Evolutionary conservation across 1,284 basidiomycete species (phyloP).

Genomic region (Puccinia hordei): DNA sequence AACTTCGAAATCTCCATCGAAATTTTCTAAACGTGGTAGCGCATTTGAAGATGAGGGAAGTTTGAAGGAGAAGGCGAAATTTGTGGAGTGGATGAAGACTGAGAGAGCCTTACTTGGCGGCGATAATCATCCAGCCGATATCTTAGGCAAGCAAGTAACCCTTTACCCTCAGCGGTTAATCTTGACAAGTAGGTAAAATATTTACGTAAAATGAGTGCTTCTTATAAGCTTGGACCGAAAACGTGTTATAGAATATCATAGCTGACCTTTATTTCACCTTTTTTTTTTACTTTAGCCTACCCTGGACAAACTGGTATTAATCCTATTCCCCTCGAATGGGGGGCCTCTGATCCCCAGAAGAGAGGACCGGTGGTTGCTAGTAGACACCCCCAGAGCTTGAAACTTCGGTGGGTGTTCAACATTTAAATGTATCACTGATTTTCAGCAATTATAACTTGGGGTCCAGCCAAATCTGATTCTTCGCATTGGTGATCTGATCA

Average conservation of each 20-base stretch:
- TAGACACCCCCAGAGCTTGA: constrained; percentile 79
- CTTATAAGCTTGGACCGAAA: background rate
- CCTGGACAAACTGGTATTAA: constrained; percentile 73
- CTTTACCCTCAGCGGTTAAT: constrained; percentile 43
- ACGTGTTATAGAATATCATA: background rate
- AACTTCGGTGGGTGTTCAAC: constrained; percentile 65
- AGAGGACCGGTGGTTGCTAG: constrained; percentile 89
- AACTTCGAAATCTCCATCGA: constrained; percentile 25
- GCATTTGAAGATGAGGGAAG: constrained; percentile 37
- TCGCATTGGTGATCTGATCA: background rate
- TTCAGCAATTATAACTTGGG: background rate
- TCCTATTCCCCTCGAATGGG: constrained; percentile 80
- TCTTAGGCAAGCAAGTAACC: constrained; percentile 4
- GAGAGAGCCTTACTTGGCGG: constrained; percentile 17
- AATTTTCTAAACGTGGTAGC: background rate
- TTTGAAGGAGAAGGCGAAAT: constrained; percentile 11
- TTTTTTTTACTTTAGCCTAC: constrained; percentile 65
- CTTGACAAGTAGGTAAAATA: constrained; percentile 36
- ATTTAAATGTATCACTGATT: background rate
- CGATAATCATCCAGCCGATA: constrained; percentile 10
- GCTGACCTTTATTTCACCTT: constrained; percentile 12
- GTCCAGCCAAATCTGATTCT: background rate
- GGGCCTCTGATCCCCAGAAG: constrained; percentile 67
- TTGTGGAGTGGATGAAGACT: constrained; percentile 35
- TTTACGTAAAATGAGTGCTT: background rate